Conservation (phyloP, 2,329 filamentous ascomycete species). For the Paraphoma sp. region DNA sequence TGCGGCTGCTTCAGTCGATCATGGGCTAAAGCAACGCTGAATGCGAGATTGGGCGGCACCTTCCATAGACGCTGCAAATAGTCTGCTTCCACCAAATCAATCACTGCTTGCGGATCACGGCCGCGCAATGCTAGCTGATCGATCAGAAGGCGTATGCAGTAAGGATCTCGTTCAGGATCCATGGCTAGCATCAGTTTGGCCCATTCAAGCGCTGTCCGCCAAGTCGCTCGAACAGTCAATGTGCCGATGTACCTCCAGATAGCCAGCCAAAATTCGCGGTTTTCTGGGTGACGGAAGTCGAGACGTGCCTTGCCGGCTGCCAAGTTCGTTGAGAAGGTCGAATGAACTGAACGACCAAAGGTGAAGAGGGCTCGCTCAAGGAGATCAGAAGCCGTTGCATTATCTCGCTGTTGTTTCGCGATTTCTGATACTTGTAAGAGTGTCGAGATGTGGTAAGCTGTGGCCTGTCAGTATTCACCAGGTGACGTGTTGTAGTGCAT, state of each 20-base stretch:
- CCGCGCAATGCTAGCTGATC: conserved; percentile 86
- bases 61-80: conserved; percentile 57
- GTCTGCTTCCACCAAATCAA: conserved; percentile 68
- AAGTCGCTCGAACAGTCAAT: conserved; percentile 88
- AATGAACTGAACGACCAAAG: conserved; percentile 87
- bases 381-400: conserved; percentile 83
- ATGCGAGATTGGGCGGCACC: conserved; percentile 73
- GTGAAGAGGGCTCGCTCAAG: conserved; percentile 91
- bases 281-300: conserved; percentile 82
- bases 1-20: conserved; percentile 71
- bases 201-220: conserved; percentile 93
- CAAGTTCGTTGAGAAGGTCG: conserved; percentile 78
- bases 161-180: conserved; percentile 77
- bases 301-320: conserved; percentile 80
- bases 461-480: conserved; percentile 21
- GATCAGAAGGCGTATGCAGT: conserved; percentile 79
- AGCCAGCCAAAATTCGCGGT: conserved; percentile 90
- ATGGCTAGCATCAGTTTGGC: conserved; percentile 81
- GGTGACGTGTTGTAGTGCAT: neutral
- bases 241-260: conserved; percentile 88
- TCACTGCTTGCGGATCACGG: conserved; percentile 75
- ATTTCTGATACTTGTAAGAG: conserved; percentile 94
- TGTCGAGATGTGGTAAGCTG: conserved; percentile 88
- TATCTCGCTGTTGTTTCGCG: conserved; percentile 88
- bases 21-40: conserved; percentile 78